A percentile compares a stretch with the other conserved stretches of the same genome.
phyloP scores from a whole-genome alignment of 768 basidiomycete species.

The Xerocomellus amylosporus region DNA sequence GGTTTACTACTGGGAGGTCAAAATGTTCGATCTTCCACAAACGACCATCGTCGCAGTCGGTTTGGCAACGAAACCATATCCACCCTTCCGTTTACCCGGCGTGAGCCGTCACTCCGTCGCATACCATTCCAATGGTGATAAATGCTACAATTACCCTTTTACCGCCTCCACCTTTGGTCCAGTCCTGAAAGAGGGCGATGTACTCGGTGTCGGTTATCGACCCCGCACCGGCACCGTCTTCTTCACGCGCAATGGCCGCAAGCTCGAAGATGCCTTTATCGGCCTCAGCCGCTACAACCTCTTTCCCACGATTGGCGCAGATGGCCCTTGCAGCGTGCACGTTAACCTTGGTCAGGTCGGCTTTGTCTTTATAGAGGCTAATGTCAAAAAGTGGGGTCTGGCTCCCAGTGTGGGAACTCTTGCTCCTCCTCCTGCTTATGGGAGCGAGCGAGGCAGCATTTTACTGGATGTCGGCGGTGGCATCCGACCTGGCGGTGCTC shows the following conservation, averaged over 20 bases:
- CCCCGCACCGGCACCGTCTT: conserved; percentile 98
- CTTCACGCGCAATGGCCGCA: conserved; percentile 96
- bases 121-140: conserved; percentile 95
- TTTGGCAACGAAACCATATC: conserved; percentile 95
- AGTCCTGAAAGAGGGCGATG: conserved; percentile 87
- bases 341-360: conserved; percentile 97
- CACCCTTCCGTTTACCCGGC: conserved; percentile 89
- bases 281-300: conserved; percentile 89
- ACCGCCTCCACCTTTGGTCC: conserved; percentile 82
- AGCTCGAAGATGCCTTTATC: conserved; percentile 93
- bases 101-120: conserved; percentile 84
- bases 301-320: conserved; percentile 95
- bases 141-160: conserved; percentile 96
- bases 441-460: conserved; percentile 94
- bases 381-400: conserved; percentile 99
- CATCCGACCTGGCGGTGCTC: conserved; percentile 36
- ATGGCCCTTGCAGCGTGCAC: conserved; percentile 94
- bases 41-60: conserved; percentile 89
- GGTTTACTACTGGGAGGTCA: conserved; percentile 99
- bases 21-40: conserved; percentile 95
- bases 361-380: conserved; percentile 99
- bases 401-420: conserved; percentile 97
- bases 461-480: conserved; percentile 78
- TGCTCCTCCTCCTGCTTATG: conserved; percentile 97
- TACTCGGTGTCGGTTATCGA: conserved; percentile 92